Percentiles rank a stretch among this genome's conserved stretches.
phyloP scores from a whole-genome alignment of 805 yeast species.

The Metschnikowia borealis region DNA sequence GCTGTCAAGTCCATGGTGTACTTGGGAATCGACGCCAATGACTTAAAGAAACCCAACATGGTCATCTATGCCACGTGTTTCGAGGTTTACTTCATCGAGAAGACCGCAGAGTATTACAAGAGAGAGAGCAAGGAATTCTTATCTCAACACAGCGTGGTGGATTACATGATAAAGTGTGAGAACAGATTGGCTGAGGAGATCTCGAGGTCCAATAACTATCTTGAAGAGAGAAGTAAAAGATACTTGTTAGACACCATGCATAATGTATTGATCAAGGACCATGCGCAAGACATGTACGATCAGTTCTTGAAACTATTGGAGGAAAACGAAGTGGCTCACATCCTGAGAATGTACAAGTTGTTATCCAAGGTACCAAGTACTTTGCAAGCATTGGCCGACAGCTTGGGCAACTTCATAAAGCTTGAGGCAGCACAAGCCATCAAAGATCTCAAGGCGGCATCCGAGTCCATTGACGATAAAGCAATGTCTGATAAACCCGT shows the following conservation, averaged over 20 bases:
- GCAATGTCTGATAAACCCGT: conserved; percentile 15
- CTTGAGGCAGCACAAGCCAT: conserved; percentile 46
- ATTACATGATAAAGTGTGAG: conserved; percentile 84
- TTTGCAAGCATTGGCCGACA: conserved; percentile 69
- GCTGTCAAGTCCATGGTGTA: conserved; percentile 85
- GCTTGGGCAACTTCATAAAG: conserved; percentile 70
- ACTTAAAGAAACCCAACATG: conserved; percentile 78
- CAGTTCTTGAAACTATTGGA: conserved; percentile 76
- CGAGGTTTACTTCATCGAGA: conserved; percentile 70
- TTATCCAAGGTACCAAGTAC: conserved; percentile 77
- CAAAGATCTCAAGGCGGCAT: conserved; percentile 44
- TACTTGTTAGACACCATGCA: conserved; percentile 74
- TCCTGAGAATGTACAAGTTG: conserved; percentile 70
- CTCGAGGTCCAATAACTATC: conserved; percentile 67
- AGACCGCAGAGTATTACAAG: conserved; percentile 62
- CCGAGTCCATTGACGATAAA: conserved; percentile 23
- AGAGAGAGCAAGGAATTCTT: conserved; percentile 67
- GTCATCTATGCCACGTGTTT: conserved; percentile 77
- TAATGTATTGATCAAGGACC: conserved; percentile 70
- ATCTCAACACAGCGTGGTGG: conserved; percentile 75
- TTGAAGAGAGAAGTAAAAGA: conserved; percentile 82
- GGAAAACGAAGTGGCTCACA: conserved; percentile 66
- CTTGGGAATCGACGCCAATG: conserved; percentile 87
- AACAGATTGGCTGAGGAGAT: conserved; percentile 80
- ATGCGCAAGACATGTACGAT: conserved; percentile 68